Percentiles rank a stretch among this genome's conserved stretches.
Evolutionary conservation across 306 rosid genomes (phyloP).

Genomic region (Malus orientalis): DNA sequence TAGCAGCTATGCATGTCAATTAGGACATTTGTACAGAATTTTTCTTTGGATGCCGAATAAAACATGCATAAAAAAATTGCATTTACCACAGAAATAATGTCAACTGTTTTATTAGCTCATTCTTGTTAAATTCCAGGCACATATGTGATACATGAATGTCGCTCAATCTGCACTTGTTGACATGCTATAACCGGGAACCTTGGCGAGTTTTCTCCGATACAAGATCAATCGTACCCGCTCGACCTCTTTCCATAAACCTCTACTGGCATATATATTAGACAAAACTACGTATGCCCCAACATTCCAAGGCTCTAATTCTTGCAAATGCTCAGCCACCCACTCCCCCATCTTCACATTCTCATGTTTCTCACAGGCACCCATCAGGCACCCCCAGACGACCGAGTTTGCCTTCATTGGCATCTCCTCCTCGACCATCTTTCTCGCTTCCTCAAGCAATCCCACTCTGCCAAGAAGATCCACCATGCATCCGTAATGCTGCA

Average conservation of each 20-base stretch:
- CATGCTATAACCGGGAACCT: conserved; percentile 68
- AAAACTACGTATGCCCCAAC: conserved; percentile 68
- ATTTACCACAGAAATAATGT: not conserved
- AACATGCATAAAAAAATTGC: no score
- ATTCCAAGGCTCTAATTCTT: conserved; percentile 64
- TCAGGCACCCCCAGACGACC: conserved; percentile 65
- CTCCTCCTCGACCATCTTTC: conserved; percentile 50
- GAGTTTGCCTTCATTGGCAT: conserved; percentile 75
- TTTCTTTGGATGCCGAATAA: no score
- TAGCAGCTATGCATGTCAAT: not conserved
- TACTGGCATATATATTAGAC: conserved; percentile 61
- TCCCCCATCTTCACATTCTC: conserved; percentile 71
- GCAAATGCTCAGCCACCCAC: conserved; percentile 70
- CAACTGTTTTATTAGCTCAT: not conserved
- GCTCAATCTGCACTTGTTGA: conserved; percentile 30
- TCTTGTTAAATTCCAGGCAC: not conserved
- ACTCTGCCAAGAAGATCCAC: conserved; percentile 67
- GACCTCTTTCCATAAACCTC: conserved; percentile 64
- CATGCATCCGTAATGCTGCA: conserved; percentile 80
- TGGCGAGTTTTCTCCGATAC: conserved; percentile 44
- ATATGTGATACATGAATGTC: conserved; percentile 4
- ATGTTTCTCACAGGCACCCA: conserved; percentile 78
- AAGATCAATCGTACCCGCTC: conserved; percentile 50
- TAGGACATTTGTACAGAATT: not conserved
- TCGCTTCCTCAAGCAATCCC: conserved; percentile 62